Percentiles rank a stretch among this genome's conserved stretches.
These are phyloP conservation scores for Tilletia caries DNA, from an alignment of 1,284 basidiomycete genomes.

Conservation along the genomic window DNA sequence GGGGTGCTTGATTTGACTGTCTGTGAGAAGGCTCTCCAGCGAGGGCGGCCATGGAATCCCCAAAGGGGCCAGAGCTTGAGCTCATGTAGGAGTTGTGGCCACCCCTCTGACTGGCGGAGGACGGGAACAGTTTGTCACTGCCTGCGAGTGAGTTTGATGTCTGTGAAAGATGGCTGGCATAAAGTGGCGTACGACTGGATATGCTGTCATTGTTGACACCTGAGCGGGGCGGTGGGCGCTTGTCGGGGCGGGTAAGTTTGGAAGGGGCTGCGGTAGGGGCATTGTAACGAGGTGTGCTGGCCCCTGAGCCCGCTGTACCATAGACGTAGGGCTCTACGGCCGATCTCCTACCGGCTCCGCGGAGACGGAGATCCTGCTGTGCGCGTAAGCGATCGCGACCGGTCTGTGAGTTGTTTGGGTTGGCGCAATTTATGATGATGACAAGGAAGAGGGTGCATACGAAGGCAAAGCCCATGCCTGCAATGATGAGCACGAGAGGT, in stretches of 20 bases:
- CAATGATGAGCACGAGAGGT: constrained; percentile 8
- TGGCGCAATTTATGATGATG: constrained; percentile 5
- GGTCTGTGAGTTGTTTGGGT: constrained; percentile 12
- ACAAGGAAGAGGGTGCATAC: background rate
- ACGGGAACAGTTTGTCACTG: background rate
- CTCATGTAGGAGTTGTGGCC: constrained; percentile 8
- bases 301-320: background rate
- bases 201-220: background rate
- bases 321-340: background rate
- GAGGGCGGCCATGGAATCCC: background rate
- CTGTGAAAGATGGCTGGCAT: constrained; percentile 5
- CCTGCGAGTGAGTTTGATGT: background rate
- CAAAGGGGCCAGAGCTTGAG: constrained; percentile 8
- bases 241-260: background rate
- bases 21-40: too few relatives aligned
- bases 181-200: constrained; percentile 7
- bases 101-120: background rate
- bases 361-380: constrained; percentile 9
- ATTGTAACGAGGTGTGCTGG: background rate
- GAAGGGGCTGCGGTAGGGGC: background rate
- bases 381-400: background rate
- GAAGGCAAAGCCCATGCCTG: constrained; percentile 8
- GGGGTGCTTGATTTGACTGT: too few relatives aligned
- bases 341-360: constrained; percentile 1
- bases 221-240: background rate